Evolutionary conservation across 2,329 filamentous ascomycete species (phyloP), one percentile per base, ranked within the genome.

Genomic region (Trichoderma cornu-damae): DNA sequence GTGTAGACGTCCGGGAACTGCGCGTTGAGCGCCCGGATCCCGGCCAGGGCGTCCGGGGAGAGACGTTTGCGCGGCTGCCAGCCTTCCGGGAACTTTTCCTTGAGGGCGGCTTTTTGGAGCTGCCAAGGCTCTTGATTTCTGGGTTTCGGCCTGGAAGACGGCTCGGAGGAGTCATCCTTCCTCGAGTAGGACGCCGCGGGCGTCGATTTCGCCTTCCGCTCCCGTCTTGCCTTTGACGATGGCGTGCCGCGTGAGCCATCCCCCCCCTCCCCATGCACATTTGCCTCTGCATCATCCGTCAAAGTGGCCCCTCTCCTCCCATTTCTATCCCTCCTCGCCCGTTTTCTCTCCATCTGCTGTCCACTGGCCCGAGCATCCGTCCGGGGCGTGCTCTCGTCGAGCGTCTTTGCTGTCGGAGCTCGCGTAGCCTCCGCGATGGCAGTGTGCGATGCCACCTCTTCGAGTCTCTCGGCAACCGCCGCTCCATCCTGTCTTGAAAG

Each of bases 1-100:
- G 87, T 88, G 74, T 91, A 96, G 58, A 81, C 79, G 2, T 87
- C 80, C 0, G 93, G 90, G 61, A 90, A 87, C 64, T 90, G 85
- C 24, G 80, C 76, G 70, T 96, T 84, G 32, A 99, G 77, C 18
- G 89, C 86, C 40, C 91, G 85, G 64, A 99, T 96, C 40, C 91
- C 92, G n/a, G 89, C 86, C 30, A 96, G 77, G 1, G 92, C 90
- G 71, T 97, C 93, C 0, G 94, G 94, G 0, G 94, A 97, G 8
- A 99, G 80, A 59, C 86, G 86, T 72, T 96, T 96, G 48, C 82
- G 81, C 28, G 94, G 93, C 26, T 80, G 79, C 92, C 93, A 99
- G 8, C 86, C 84, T 6, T 86, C 82, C 1, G 84, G 84, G 62
- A 96, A 94, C 67, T 97, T 99, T 60, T 82, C 72, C 65, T 86